Evolutionary conservation across 2,329 filamentous ascomycete species (phyloP).

Genomic region (Ustilaginoidea virens): DNA sequence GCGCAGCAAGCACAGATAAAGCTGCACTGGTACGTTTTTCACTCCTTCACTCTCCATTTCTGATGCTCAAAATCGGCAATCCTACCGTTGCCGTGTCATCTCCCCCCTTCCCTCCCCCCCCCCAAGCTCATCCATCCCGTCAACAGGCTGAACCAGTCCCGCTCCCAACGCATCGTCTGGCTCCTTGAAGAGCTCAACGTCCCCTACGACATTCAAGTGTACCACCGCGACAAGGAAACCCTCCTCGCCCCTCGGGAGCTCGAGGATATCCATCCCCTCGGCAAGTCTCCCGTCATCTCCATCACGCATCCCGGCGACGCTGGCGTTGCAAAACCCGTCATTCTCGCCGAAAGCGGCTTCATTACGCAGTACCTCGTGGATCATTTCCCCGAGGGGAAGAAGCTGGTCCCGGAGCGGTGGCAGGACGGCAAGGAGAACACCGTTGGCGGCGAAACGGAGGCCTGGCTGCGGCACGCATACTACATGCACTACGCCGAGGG

Average conservation of each 20-base stretch:
- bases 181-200: conserved; percentile 70
- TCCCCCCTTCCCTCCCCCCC: too few species aligned
- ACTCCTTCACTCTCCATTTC: background rate
- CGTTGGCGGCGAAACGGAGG: conserved; percentile 44
- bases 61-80: too few species aligned
- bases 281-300: conserved; percentile 70
- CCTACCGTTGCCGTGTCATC: too few species aligned
- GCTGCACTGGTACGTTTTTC: conserved; percentile 41
- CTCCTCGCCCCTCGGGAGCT: conserved; percentile 62
- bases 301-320: conserved; percentile 30
- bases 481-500: conserved; percentile 79
- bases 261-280: conserved; percentile 65
- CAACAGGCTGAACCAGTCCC: conserved; percentile 67
- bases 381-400: conserved; percentile 30
- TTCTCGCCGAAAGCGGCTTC: conserved; percentile 68
- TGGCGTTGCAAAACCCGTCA: conserved; percentile 27
- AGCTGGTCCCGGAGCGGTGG: conserved; percentile 37
- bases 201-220: conserved; percentile 65
- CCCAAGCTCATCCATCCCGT: too few species aligned
- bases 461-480: conserved; percentile 46
- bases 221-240: conserved; percentile 48
- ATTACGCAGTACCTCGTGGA: conserved; percentile 75
- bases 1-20: conserved; percentile 34
- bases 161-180: conserved; percentile 72
- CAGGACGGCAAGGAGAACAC: conserved; percentile 41